Conservation (phyloP, 169 alveolate species). For the Eimeria sp. region DNA sequence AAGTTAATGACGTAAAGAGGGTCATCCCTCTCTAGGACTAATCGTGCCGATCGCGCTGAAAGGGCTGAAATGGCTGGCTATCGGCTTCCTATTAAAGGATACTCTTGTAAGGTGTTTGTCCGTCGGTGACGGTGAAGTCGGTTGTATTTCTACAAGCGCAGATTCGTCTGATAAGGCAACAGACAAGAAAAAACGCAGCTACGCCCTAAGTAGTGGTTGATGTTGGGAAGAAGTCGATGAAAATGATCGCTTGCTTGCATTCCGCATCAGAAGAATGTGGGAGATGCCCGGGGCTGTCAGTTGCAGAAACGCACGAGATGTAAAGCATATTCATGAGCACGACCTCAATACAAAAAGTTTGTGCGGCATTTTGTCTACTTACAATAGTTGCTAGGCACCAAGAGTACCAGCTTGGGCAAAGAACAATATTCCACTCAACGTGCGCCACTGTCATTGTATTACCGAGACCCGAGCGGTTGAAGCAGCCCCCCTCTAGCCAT, state of each 20-base stretch:
- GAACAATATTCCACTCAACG: not conserved
- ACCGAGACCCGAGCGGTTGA: not conserved
- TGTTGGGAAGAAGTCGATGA: not conserved
- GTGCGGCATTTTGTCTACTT: not conserved
- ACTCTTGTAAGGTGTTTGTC: not conserved
- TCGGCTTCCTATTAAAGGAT: slow-evolving; percentile 32
- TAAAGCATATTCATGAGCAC: not conserved
- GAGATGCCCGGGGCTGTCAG: slow-evolving; percentile 64
- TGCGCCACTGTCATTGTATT: not conserved
- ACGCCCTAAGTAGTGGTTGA: not conserved
- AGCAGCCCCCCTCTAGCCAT: not conserved
- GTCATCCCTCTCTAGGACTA: slow-evolving; percentile 48
- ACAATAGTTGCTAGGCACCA: not conserved
- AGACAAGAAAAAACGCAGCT: slow-evolving; percentile 19
- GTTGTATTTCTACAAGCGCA: not conserved
- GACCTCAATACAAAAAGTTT: not conserved
- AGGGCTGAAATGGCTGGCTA: slow-evolving; percentile 24
- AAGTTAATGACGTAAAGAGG: slow-evolving; percentile 9
- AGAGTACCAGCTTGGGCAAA: not conserved
- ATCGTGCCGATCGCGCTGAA: slow-evolving; percentile 6
- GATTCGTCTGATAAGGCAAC: not conserved
- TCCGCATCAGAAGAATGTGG: not conserved
- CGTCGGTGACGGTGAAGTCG: slow-evolving; percentile 24
- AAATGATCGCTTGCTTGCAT: not conserved
- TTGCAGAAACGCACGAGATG: not conserved